These are phyloP conservation scores for Syzygium aqueum DNA, from an alignment of 345 rosid genomes.

Conservation along the genomic window DNA sequence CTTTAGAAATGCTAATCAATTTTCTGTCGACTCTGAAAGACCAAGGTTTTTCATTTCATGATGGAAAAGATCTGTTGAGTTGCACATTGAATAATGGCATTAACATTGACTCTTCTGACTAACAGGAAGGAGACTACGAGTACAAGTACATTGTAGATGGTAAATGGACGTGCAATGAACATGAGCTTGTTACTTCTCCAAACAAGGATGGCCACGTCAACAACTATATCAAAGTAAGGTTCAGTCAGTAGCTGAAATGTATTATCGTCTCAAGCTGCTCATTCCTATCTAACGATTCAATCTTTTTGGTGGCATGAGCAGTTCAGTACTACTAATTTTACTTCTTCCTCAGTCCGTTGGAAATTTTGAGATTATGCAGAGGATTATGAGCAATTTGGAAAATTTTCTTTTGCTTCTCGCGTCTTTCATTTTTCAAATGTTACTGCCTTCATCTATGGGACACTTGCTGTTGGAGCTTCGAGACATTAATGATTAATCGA, in stretches of 20 bases:
- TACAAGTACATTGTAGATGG: conserved; percentile 89
- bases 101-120: not conserved
- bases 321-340: not conserved
- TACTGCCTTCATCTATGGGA: not conserved
- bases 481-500: not conserved
- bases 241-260: not conserved
- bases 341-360: not conserved
- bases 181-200: conserved; percentile 46
- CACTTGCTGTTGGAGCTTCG: not conserved
- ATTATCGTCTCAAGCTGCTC: not conserved
- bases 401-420: not conserved
- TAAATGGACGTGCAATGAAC: conserved; percentile 56
- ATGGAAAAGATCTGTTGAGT: not conserved
- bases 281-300: not conserved
- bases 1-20: not conserved
- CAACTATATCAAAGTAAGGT: conserved; percentile 59
- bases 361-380: not conserved
- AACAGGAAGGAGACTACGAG: conserved; percentile 89
- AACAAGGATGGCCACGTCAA: conserved; percentile 82
- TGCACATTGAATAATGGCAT: not conserved
- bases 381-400: not conserved
- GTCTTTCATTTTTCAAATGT: not conserved
- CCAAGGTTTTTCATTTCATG: not conserved
- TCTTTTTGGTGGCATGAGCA: not conserved
- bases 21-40: not conserved